Conservation (phyloP, 345 rosid genomes). For the Moringa oleifera region DNA sequence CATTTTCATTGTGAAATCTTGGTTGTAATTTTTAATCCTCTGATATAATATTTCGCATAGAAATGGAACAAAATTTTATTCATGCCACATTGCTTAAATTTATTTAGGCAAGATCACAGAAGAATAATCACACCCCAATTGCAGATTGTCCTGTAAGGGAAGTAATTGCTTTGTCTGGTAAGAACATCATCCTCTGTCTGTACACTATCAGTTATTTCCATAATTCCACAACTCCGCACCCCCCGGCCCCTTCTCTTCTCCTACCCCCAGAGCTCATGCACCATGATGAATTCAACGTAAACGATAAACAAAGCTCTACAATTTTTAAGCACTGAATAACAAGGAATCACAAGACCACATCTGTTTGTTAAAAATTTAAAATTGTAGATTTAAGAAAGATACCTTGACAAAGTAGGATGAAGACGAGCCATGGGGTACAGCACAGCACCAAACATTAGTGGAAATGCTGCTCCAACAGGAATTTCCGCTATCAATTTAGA, state of each 20-base stretch:
- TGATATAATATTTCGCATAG: too few species aligned
- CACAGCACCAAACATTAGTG: slow-evolving; percentile 88
- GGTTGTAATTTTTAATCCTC: too few species aligned
- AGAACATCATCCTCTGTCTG: neutral
- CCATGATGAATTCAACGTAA: neutral
- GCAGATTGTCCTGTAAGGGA: neutral
- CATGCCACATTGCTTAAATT: too few species aligned
- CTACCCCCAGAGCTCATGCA: neutral
- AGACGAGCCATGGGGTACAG: slow-evolving; percentile 95
- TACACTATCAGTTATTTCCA: neutral
- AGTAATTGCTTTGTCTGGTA: neutral
- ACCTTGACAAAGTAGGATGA: slow-evolving; percentile 83
- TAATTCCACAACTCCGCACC: too few species aligned
- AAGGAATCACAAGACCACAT: slow-evolving; percentile 12
- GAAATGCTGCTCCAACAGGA: slow-evolving; percentile 95
- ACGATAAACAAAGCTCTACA: neutral
- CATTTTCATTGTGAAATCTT: too few species aligned
- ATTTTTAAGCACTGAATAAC: neutral
- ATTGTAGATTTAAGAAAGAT: slow-evolving; percentile 9
- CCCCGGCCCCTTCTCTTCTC: neutral
- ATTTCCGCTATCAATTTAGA: slow-evolving; percentile 90
- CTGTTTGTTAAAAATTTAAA: slow-evolving; percentile 7
- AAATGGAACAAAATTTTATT: too few species aligned
- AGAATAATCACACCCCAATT: neutral
- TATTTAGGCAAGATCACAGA: neutral